Conservation (phyloP, 768 basidiomycete genomes). For the Podaxis mareebaensis region DNA sequence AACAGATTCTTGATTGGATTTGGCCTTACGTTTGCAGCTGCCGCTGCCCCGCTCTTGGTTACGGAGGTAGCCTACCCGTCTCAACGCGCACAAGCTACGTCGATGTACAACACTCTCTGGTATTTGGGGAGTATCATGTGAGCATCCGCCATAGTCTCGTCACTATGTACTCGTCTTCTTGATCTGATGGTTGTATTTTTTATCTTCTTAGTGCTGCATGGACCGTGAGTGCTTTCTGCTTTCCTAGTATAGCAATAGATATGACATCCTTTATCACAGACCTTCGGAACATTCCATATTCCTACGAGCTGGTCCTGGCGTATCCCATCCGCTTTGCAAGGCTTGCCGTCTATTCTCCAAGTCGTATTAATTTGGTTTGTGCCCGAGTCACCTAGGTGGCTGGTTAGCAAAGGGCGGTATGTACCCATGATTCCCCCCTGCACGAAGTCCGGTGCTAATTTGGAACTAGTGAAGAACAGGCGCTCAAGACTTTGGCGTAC, state of each 20-base stretch:
- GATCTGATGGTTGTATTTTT: background rate
- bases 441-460: background rate
- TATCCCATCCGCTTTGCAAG: slow-evolving; percentile 66
- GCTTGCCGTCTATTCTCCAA: slow-evolving; percentile 59
- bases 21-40: slow-evolving; percentile 64
- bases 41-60: slow-evolving; percentile 73
- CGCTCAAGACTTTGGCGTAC: slow-evolving; percentile 48
- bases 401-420: slow-evolving; percentile 59
- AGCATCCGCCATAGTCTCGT: slow-evolving; percentile 19
- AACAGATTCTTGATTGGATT: slow-evolving; percentile 61
- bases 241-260: background rate
- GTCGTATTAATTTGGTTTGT: slow-evolving; percentile 58
- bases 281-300: slow-evolving; percentile 70
- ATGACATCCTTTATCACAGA: slow-evolving; percentile 24
- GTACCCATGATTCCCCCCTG: background rate
- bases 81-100: slow-evolving; percentile 70
- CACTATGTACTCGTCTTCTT: background rate
- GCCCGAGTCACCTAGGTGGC: slow-evolving; percentile 77
- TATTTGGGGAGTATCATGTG: slow-evolving; percentile 60
- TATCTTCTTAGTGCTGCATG: slow-evolving; percentile 52
- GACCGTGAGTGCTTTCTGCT: slow-evolving; percentile 35
- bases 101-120: slow-evolving; percentile 75
- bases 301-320: slow-evolving; percentile 69
- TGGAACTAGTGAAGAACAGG: slow-evolving; percentile 40
- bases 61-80: slow-evolving; percentile 74